phyloP scores from a whole-genome alignment of 768 basidiomycete genomes.

The Astraeus odoratus region DNA sequence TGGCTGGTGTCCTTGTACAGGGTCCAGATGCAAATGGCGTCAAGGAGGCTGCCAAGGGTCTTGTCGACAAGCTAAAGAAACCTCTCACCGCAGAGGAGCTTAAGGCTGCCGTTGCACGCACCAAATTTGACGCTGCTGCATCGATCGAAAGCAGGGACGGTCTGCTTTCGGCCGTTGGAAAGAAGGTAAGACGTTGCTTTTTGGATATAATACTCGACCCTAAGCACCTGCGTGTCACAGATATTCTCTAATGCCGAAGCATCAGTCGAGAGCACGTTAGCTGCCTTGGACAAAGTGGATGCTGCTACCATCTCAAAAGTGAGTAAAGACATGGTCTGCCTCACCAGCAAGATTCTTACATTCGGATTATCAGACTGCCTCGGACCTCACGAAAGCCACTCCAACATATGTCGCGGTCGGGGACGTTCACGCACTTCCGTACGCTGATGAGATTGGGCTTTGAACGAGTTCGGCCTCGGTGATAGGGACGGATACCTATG shows the following conservation, averaged over 20 bases:
- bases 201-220: neutral
- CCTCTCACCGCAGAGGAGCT: conserved; percentile 61
- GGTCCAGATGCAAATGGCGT: conserved; percentile 57
- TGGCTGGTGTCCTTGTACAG: conserved; percentile 79
- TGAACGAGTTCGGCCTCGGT: conserved; percentile 26
- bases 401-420: conserved; percentile 88
- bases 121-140: conserved; percentile 77
- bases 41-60: conserved; percentile 60
- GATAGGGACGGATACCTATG: neutral
- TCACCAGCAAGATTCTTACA: neutral
- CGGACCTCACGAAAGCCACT: conserved; percentile 62
- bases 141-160: conserved; percentile 66
- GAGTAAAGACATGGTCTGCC: conserved; percentile 10
- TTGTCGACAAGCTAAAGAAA: conserved; percentile 57
- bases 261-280: conserved; percentile 55
- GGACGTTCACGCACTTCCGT: conserved; percentile 68
- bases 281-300: conserved; percentile 65
- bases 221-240: conserved; percentile 27
- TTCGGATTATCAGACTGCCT: conserved; percentile 48
- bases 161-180: conserved; percentile 50
- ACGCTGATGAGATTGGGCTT: conserved; percentile 78
- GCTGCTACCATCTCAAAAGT: conserved; percentile 68
- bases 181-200: conserved; percentile 49
- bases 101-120: conserved; percentile 77
- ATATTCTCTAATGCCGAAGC: conserved; percentile 52